Conservation (phyloP, 169 alveolate species). For the Plasmodium gaboni region DNA sequence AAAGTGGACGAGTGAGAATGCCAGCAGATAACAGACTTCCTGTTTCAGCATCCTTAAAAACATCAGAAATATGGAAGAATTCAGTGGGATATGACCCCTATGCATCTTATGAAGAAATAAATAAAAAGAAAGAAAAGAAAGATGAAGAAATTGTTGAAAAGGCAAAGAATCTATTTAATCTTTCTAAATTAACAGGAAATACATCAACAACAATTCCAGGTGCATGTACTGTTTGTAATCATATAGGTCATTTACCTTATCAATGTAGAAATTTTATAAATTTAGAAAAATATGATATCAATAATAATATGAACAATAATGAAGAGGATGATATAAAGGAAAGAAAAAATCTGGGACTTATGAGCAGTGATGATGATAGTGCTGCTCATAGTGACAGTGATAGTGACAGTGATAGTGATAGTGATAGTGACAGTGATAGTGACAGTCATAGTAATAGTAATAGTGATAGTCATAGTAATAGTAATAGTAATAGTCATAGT, state of each 20-base stretch:
- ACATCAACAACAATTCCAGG: conserved; percentile 68
- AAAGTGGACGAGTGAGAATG: conserved; percentile 71
- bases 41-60: conserved; percentile 74
- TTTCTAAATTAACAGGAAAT: conserved; percentile 47
- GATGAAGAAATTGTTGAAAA: conserved; percentile 59
- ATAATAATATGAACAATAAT: conserved; percentile 42
- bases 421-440: background rate
- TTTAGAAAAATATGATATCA: conserved; percentile 16
- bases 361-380: conserved; percentile 16
- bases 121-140: conserved; percentile 31
- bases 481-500: background rate
- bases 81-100: conserved; percentile 78
- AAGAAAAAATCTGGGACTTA: conserved; percentile 52
- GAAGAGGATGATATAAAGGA: conserved; percentile 69
- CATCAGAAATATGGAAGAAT: conserved; percentile 76
- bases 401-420: background rate
- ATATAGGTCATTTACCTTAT: conserved; percentile 71
- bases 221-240: conserved; percentile 67
- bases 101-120: conserved; percentile 73
- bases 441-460: conserved; percentile 2
- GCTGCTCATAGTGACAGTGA: background rate
- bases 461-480: background rate
- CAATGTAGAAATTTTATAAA: conserved; percentile 68
- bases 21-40: conserved; percentile 76
- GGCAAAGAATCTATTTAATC: conserved; percentile 50